Evolutionary conservation across 2,329 filamentous ascomycete species (phyloP).

Genomic region (Penicillium oxalicum): DNA sequence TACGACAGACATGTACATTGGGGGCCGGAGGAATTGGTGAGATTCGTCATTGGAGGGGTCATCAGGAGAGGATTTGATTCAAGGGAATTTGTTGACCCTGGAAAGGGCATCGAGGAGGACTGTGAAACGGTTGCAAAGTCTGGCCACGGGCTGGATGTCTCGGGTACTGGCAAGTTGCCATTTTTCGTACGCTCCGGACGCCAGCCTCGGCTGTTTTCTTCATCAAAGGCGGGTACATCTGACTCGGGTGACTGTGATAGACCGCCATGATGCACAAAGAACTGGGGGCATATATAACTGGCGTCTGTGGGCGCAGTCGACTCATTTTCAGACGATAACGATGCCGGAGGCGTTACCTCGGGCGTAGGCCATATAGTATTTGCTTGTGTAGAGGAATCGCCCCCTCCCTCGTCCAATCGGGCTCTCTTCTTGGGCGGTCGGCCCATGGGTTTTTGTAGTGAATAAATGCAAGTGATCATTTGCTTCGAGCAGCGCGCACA

Average conservation of each 20-base stretch:
- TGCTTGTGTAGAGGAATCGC: slow-evolving; percentile 9
- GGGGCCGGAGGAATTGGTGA: slow-evolving; percentile 15
- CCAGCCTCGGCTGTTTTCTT: slow-evolving; percentile 24
- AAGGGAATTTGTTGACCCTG: slow-evolving; percentile 18
- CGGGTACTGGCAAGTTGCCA: slow-evolving; percentile 20
- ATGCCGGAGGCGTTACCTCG: slow-evolving; percentile 16
- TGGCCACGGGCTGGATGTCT: slow-evolving; percentile 35
- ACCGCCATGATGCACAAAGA: slow-evolving; percentile 12
- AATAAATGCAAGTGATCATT: slow-evolving; percentile 41
- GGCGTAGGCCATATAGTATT: slow-evolving; percentile 21
- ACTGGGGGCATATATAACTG: slow-evolving; percentile 24
- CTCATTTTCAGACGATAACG: slow-evolving; percentile 14
- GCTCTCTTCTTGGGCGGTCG: slow-evolving; percentile 40
- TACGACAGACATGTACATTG: slow-evolving; percentile 39
- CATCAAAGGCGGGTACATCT: slow-evolving; percentile 18
- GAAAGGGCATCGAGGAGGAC: slow-evolving; percentile 24
- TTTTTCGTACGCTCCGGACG: slow-evolving; percentile 19
- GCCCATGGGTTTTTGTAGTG: slow-evolving; percentile 45
- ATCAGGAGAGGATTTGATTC: slow-evolving; percentile 17
- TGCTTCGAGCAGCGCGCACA: slow-evolving; percentile 42
- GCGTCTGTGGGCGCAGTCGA: slow-evolving; percentile 17
- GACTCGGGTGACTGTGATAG: slow-evolving; percentile 10
- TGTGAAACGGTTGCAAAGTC: slow-evolving; percentile 37
- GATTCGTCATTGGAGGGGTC: slow-evolving; percentile 17
- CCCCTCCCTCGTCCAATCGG: slow-evolving; percentile 25